Conservation (phyloP, 345 rosid species). For the Populus alba region DNA sequence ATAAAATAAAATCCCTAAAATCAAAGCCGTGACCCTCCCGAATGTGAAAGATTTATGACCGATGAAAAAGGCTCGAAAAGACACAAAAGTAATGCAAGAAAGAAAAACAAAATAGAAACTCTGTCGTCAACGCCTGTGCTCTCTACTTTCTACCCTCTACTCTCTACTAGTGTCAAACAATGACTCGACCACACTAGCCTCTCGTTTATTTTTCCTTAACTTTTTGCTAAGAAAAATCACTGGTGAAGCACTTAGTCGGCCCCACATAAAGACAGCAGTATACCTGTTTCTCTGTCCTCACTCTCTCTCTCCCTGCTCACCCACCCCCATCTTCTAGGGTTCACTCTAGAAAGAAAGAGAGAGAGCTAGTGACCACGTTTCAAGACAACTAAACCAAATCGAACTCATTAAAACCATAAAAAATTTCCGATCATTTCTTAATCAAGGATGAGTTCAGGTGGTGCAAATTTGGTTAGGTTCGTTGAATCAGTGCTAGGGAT, state of each 20-base stretch:
- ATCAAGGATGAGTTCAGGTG: slow-evolving; percentile 16
- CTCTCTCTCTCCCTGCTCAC: slow-evolving; percentile 1
- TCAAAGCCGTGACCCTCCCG: no score
- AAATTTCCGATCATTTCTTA: not conserved
- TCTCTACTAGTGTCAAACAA: no score
- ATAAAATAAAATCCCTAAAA: no score
- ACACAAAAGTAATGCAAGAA: no score
- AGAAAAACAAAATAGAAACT: no score
- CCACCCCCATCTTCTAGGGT: slow-evolving; percentile 7
- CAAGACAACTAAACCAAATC: not conserved
- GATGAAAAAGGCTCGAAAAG: no score
- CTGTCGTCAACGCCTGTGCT: no score
- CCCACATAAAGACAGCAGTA: not conserved
- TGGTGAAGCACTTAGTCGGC: slow-evolving; percentile 5
- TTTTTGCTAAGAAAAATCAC: no score
- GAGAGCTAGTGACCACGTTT: not conserved
- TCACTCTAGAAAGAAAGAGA: not conserved
- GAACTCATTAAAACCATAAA: not conserved
- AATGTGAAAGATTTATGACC: no score
- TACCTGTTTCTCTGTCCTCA: slow-evolving; percentile 14
- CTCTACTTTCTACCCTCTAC: no score
- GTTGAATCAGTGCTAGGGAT: slow-evolving; percentile 46
- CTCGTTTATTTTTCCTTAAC: no score
- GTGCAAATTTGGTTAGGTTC: slow-evolving; percentile 45
- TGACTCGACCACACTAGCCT: no score